Evolutionary conservation across 371 early-diverging fungal genomes (phyloP).

Genomic region (Amoeboaphelidium protococcarum): DNA sequence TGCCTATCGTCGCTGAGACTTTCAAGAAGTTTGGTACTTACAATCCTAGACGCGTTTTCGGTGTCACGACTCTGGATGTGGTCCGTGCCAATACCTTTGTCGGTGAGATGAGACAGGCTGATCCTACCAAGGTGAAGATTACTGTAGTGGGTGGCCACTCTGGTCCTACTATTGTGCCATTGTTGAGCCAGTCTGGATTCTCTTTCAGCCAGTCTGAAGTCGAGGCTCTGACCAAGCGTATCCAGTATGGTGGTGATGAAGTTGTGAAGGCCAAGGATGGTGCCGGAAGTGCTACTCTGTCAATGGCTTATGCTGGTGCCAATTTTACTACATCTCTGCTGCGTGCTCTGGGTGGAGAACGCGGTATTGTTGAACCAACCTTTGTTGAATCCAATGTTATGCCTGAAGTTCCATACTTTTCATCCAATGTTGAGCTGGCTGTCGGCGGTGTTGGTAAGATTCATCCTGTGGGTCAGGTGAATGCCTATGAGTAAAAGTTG

Average conservation of each 20-base stretch:
- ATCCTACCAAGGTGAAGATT: not conserved
- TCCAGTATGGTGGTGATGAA: slow-evolving; percentile 98
- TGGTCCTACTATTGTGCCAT: slow-evolving; percentile 3
- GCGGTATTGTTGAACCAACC: slow-evolving; percentile 73
- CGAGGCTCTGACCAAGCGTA: slow-evolving; percentile 77
- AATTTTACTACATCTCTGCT: slow-evolving; percentile 54
- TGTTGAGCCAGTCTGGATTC: slow-evolving; percentile 16
- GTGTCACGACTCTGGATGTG: slow-evolving; percentile 5
- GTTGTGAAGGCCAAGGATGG: slow-evolving; percentile 13
- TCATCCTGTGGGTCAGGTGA: slow-evolving; percentile 55
- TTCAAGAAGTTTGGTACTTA: slow-evolving; percentile 2
- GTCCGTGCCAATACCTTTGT: slow-evolving; percentile 4
- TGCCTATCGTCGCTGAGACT: slow-evolving; percentile 3
- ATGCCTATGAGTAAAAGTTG: slow-evolving; percentile 70
- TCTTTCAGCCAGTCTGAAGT: slow-evolving; percentile 67
- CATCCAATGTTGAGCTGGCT: slow-evolving; percentile 82
- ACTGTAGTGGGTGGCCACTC: slow-evolving; percentile 5
- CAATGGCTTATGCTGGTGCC: slow-evolving; percentile 94
- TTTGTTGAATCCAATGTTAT: slow-evolving; percentile 67
- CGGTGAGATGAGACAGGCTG: not conserved
- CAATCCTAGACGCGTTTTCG: slow-evolving; percentile 2
- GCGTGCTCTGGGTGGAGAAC: slow-evolving; percentile 62
- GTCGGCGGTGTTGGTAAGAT: slow-evolving; percentile 29
- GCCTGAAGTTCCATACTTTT: slow-evolving; percentile 72
- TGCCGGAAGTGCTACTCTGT: slow-evolving; percentile 62